Percentiles rank a stretch among this genome's conserved stretches.
Conservation (phyloP, 169 alveolate species). For the Cryptosporidium muris region DNA sequence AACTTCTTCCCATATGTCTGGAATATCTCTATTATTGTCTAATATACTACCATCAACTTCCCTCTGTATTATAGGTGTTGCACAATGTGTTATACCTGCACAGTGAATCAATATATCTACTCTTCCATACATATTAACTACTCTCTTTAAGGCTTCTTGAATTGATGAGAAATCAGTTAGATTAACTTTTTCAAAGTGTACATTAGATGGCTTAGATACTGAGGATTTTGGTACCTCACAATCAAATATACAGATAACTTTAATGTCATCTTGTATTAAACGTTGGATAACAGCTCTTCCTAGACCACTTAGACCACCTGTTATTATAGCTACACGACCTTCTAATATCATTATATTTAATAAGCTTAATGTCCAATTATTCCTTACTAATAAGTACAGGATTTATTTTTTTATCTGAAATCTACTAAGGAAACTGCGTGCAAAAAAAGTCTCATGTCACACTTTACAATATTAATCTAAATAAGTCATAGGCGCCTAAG, state of each 20-base stretch:
- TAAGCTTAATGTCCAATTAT: neutral
- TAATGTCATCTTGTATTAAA: conserved; percentile 16
- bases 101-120: conserved; percentile 55
- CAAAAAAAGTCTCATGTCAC: neutral
- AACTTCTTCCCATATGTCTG: conserved; percentile 63
- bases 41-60: conserved; percentile 32
- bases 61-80: conserved; percentile 58
- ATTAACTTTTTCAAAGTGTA: conserved; percentile 7
- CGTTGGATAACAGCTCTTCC: conserved; percentile 41
- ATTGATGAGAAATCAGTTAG: conserved; percentile 28
- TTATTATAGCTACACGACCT: conserved; percentile 18
- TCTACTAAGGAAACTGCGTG: neutral
- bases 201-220: neutral
- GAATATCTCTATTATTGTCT: conserved; percentile 56
- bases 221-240: neutral
- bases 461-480: neutral
- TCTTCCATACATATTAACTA: conserved; percentile 14
- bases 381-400: neutral
- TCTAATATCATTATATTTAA: conserved; percentile 19
- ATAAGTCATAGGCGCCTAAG: neutral
- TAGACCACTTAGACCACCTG: conserved; percentile 57
- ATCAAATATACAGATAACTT: conserved; percentile 49
- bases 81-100: conserved; percentile 66
- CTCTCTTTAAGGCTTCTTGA: conserved; percentile 5
- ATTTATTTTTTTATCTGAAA: neutral